Evolutionary conservation across 2,329 filamentous ascomycete genomes (phyloP).

Genomic region (Cladosporium colombiae): DNA sequence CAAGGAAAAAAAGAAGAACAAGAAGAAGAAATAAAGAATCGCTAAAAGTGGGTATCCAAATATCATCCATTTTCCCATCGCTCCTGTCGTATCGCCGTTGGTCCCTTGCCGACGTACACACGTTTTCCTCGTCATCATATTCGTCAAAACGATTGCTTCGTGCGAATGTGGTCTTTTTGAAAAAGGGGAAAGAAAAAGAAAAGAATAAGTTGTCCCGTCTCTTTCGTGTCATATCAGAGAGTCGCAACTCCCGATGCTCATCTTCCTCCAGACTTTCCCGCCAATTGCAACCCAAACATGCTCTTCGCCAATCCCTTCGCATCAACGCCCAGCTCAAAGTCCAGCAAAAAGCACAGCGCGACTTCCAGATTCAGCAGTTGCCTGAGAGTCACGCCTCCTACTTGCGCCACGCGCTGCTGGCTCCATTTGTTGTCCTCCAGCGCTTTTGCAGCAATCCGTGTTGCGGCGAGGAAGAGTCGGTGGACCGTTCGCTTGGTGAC

Average conservation of each 20-base stretch:
- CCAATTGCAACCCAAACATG: conserved; percentile 39
- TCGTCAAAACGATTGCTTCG: not conserved
- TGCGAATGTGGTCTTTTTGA: not conserved
- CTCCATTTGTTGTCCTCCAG: conserved; percentile 90
- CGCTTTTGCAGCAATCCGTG: conserved; percentile 89
- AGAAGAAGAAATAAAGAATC: not conserved
- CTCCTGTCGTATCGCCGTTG: conserved; percentile 4
- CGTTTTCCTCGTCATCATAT: not conserved
- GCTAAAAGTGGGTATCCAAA: conserved; percentile 13
- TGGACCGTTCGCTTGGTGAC: conserved; percentile 85
- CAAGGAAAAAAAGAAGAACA: not conserved
- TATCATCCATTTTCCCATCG: not conserved
- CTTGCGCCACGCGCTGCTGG: conserved; percentile 78
- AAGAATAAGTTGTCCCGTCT: not conserved
- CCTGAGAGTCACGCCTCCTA: conserved; percentile 80
- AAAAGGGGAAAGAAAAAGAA: not conserved
- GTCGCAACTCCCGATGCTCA: not conserved
- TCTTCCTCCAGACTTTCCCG: conserved; percentile 22
- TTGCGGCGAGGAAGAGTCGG: conserved; percentile 76
- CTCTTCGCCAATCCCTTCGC: conserved; percentile 35
- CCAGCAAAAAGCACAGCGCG: conserved; percentile 66
- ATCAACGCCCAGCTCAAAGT: conserved; percentile 66
- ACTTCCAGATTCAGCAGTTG: conserved; percentile 87
- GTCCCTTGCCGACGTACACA: not conserved
- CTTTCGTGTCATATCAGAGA: not conserved